Base-by-base conservation (phyloP, 177 flowering plant genomes). In the Vitis hybrid region DNA sequence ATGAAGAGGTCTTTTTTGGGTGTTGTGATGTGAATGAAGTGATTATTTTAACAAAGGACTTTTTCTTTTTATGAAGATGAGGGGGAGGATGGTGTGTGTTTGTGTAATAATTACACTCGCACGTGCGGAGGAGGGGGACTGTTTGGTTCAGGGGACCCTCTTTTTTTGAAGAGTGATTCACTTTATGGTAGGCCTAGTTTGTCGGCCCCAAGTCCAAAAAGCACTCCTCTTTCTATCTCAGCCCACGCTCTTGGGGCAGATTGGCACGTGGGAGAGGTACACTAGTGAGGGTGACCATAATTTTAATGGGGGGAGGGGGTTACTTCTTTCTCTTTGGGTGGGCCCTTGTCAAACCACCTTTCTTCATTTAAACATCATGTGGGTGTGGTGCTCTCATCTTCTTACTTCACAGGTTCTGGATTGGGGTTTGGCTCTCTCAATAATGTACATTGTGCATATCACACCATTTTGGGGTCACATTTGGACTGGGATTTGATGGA, bases 21-120 rank as follows among this genome's bases (percentile, higher is more conserved):
- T 58, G 3, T 15, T 45, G 45, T 66, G 60, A 33, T 3, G 57
- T 60, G 51, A 19, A 18, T 14, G 11, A 48, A 19, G 58, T 31
- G 10, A 16, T 13, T 53, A 57, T 64, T 55, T 67, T 1, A 16
- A 16, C 19, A 19, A 49, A 56, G 12, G 70, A 21, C 59, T 55
- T 69, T 14, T 69, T 67, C 59, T 67, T 61, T 50, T 72, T 68
- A 52, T 22, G 49, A 56, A 15, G 70, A 55, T 15, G 48, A 53
- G 29, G 16, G 15, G 74, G 51, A 19, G 56, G 67, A 69, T 50
- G 72, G 31, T 60, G 61, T 60, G 84, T 76, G 85, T 82, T 76
- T 63, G 78, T 21, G 80, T 85, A 82, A 86, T 86, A 73, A 86
- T 86, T 78, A 81, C 76, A 33, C 51, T 67, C 67, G 78, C 87